Conservation (phyloP, 2,329 filamentous ascomycete genomes). For the Phoma sp. region DNA sequence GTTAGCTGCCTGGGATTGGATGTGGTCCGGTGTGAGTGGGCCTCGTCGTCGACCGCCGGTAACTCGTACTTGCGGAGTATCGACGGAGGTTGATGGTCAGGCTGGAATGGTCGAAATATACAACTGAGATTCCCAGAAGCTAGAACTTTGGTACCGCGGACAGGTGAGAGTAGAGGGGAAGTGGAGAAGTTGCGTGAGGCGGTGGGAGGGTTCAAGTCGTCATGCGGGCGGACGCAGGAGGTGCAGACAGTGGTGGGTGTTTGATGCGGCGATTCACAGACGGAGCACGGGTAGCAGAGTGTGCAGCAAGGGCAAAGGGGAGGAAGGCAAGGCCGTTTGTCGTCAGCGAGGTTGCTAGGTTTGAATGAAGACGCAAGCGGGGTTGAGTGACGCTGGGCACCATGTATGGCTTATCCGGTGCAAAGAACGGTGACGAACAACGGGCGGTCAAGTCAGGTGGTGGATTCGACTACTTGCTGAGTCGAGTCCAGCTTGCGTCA, state of each 20-base stretch:
- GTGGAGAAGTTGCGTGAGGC: background rate
- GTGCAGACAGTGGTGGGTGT: conserved; percentile 16
- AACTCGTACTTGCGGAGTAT: background rate
- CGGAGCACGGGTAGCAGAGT: conserved; percentile 17
- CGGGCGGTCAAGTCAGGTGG: conserved; percentile 26
- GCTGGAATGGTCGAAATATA: background rate
- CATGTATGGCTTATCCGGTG: conserved; percentile 20
- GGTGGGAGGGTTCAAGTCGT: background rate
- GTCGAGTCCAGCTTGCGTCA: conserved; percentile 22
- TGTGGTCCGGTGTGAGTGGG: conserved; percentile 8
- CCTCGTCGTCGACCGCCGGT: background rate
- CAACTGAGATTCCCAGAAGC: background rate
- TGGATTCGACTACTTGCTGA: conserved; percentile 17
- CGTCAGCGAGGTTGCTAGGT: conserved; percentile 10
- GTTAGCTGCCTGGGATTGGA: background rate
- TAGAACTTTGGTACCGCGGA: background rate
- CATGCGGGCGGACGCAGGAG: conserved; percentile 21
- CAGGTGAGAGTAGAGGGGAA: background rate
- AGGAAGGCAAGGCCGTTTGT: conserved; percentile 13
- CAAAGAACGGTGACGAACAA: conserved; percentile 25
- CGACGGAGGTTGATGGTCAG: background rate
- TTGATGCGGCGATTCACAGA: conserved; percentile 30
- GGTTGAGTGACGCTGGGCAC: conserved; percentile 29
- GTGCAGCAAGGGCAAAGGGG: conserved; percentile 18
- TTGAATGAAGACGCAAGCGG: conserved; percentile 18